Evolutionary conservation across 306 rosid genomes (phyloP).

Genomic region (Castanopsis chinensis): DNA sequence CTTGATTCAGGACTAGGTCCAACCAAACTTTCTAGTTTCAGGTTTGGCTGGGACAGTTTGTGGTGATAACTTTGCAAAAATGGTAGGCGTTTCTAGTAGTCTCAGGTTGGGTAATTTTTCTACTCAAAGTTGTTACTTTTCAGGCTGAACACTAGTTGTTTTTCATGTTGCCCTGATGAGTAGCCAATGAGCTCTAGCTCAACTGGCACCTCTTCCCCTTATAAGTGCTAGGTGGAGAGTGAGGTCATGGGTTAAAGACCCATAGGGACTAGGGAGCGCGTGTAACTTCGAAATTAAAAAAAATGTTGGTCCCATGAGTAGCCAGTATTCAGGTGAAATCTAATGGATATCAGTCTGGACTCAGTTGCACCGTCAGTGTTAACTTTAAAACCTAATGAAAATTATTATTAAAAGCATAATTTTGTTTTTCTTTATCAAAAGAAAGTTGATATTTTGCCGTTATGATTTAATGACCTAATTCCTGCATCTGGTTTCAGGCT

Average conservation of each 20-base stretch:
- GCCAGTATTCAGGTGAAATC: neutral
- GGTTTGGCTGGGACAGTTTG: neutral
- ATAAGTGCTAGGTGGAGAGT: too few relatives aligned
- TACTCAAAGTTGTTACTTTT: neutral
- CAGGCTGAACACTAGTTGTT: neutral
- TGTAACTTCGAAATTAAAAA: too few relatives aligned
- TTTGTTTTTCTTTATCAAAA: too few relatives aligned
- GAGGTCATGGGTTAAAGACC: too few relatives aligned
- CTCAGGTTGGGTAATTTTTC: neutral
- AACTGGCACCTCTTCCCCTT: too few relatives aligned
- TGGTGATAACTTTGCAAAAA: neutral
- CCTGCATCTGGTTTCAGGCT: conserved; percentile 50
- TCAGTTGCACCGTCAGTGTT: neutral
- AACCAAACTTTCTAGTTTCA: neutral
- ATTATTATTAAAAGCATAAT: neutral
- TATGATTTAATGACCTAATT: neutral
- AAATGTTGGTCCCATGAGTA: neutral
- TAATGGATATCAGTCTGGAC: neutral
- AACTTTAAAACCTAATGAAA: neutral
- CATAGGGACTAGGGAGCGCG: too few relatives aligned
- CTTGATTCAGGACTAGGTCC: neutral
- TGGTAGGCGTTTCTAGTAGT: neutral
- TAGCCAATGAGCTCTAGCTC: neutral
- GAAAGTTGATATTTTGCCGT: neutral
- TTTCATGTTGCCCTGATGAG: neutral